Percentiles rank a stretch among this genome's conserved stretches.
Evolutionary conservation across 2,329 filamentous ascomycete genomes (phyloP).

Genomic region (Aspergillus fumigatiaffinis): DNA sequence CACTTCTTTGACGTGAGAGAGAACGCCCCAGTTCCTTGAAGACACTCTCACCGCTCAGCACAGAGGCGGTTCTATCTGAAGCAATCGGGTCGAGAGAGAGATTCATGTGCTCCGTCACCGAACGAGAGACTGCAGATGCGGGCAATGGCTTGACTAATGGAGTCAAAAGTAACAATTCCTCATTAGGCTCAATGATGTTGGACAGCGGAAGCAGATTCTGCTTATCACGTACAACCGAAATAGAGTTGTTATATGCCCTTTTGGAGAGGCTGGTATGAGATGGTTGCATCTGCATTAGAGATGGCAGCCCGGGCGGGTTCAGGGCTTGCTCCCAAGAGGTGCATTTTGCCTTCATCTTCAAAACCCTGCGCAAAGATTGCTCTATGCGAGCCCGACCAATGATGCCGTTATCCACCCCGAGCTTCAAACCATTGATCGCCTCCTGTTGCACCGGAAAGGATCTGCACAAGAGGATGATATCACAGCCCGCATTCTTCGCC

Average conservation of each 20-base stretch:
- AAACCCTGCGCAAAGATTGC: constrained; percentile 72
- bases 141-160: constrained; percentile 89
- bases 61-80: constrained; percentile 55
- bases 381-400: constrained; percentile 76
- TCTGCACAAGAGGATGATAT: constrained; percentile 82
- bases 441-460: constrained; percentile 87
- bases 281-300: constrained; percentile 76
- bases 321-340: constrained; percentile 89
- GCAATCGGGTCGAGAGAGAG: constrained; percentile 52
- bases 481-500: constrained; percentile 94
- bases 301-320: constrained; percentile 74
- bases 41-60: constrained; percentile 90
- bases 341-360: constrained; percentile 76
- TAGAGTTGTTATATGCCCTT: constrained; percentile 85
- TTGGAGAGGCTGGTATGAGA: constrained; percentile 77
- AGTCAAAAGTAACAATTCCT: constrained; percentile 84
- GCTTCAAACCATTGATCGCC: constrained; percentile 81
- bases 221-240: constrained; percentile 88
- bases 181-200: constrained; percentile 73
- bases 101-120: constrained; percentile 48
- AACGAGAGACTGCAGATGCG: constrained; percentile 77
- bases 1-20: constrained; percentile 78
- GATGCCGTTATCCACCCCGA: constrained; percentile 86
- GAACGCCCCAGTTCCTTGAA: constrained; percentile 86
- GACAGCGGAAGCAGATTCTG: constrained; percentile 79